Evolutionary conservation across 78 protist genomes (phyloP), one percentile per base, ranked within the genome.

Genomic region (Acrasis kona): DNA sequence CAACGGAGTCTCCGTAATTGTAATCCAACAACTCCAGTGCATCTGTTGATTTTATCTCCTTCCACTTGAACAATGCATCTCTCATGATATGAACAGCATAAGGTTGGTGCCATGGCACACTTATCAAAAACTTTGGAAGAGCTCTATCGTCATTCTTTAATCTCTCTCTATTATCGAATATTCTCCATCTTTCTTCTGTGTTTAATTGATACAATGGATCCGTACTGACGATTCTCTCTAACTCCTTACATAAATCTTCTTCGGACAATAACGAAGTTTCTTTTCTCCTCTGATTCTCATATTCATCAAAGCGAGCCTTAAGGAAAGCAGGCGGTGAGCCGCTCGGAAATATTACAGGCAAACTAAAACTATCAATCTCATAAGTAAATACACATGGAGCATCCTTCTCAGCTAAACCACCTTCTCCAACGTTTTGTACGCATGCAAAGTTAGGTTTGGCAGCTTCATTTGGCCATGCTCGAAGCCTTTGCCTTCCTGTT

Each of bases 51-150:
- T 81, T 31, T 0, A 83, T 28, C 1, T 76, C 78, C 30, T 85
- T 35, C 93, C 93, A 91, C 28, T 67, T 19, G 19, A 30, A 12
- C n/a, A 3, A 3, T 32, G 39, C 50, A 10, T 57, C 12, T 6
- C 39, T 68, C 2, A 72, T 86, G 36, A 92, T 95, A 28, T 35
- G 76, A 12, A 89, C 93, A 4, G 75, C 79, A 0, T 19, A 1
- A 2, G 78, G 69, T 2, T 76, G 42, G 27, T 34, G 39, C 96
- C 95, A 92, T 3, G 41, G 61, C 28, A 87, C 90, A 19, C 89
- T 36, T 19, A 40, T 83, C 67, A 92, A 78, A n/a, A 92, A 58
- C 76, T 89, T 82, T 29, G 96, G 91, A 39, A 92, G 91, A 6
- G 85, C 73, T 30, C 42, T 19, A 32, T 81, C 81, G 2, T 77